phyloP scores from a whole-genome alignment of 257 asterid species.

The Orobanche coerulescens region DNA sequence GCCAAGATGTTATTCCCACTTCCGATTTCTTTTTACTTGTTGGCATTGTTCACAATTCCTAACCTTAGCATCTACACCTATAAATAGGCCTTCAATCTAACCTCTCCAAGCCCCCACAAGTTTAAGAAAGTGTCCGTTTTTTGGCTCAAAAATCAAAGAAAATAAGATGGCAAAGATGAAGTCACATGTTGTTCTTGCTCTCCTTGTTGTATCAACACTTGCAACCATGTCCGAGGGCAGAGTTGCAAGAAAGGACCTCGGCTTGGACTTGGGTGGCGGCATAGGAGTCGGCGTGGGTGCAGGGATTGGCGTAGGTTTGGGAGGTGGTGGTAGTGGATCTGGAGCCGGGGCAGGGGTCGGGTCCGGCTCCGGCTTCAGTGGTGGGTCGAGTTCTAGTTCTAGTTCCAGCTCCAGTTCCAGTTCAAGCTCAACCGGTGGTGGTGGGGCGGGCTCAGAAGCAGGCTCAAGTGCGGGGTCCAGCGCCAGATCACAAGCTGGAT shows the following conservation, averaged over 20 bases:
- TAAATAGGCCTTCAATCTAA: slow-evolving; percentile 34
- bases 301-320: slow-evolving; percentile 51
- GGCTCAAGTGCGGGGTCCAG: slow-evolving; percentile 62
- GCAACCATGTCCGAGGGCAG: slow-evolving; percentile 41
- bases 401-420: slow-evolving; percentile 35
- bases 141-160: neutral
- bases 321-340: slow-evolving; percentile 58
- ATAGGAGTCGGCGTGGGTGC: slow-evolving; percentile 45
- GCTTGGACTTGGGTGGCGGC: slow-evolving; percentile 50
- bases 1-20: slow-evolving; percentile 27
- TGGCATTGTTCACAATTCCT: slow-evolving; percentile 23
- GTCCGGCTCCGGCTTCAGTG: slow-evolving; percentile 22
- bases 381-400: slow-evolving; percentile 43
- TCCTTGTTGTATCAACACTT: slow-evolving; percentile 34
- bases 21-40: neutral
- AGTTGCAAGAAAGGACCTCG: slow-evolving; percentile 51
- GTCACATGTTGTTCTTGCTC: slow-evolving; percentile 26
- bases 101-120: slow-evolving; percentile 6
- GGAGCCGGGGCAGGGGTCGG: slow-evolving; percentile 63
- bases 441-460: slow-evolving; percentile 51
- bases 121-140: neutral
- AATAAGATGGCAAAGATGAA: slow-evolving; percentile 30
- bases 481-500: slow-evolving; percentile 58
- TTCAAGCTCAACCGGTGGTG: slow-evolving; percentile 30
- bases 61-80: slow-evolving; percentile 29